phyloP scores from a whole-genome alignment of 805 yeast genomes.

The Pichia exigua region DNA sequence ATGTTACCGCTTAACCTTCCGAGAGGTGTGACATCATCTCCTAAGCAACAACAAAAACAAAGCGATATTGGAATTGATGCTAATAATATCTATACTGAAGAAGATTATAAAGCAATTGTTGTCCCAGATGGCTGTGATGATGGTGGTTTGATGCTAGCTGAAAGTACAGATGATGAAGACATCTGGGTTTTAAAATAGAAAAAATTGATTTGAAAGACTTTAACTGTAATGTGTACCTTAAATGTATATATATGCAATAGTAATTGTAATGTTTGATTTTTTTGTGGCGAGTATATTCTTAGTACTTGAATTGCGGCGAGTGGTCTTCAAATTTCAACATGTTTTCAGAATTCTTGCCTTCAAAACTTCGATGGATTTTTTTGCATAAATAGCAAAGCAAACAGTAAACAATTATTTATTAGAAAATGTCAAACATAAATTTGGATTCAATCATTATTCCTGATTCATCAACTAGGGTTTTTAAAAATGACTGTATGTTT shows the following conservation, averaged over 20 bases:
- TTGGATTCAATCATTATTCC: conserved; percentile 17
- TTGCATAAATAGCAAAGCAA: no score
- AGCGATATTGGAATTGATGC: neutral
- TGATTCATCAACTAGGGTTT: conserved; percentile 36
- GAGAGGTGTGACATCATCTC: neutral
- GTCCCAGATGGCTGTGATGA: neutral
- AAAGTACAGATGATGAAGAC: conserved; percentile 5
- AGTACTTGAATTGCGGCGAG: neutral
- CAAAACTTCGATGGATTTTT: no score
- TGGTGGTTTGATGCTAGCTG: conserved; percentile 1
- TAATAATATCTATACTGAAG: neutral
- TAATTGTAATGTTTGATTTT: no score
- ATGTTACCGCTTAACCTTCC: neutral
- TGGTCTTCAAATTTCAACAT: neutral
- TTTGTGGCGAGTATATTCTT: neutral
- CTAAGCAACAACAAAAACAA: neutral
- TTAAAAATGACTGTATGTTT: conserved; percentile 86
- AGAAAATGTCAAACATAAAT: conserved; percentile 7
- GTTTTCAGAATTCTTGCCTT: neutral
- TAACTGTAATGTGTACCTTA: neutral
- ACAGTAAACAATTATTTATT: neutral
- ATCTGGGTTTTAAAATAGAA: no score
- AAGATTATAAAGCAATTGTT: neutral
- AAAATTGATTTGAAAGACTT: no score
- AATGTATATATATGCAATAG: no score